Conservation (phyloP, 331 rosid species). For the Malus hybrid region DNA sequence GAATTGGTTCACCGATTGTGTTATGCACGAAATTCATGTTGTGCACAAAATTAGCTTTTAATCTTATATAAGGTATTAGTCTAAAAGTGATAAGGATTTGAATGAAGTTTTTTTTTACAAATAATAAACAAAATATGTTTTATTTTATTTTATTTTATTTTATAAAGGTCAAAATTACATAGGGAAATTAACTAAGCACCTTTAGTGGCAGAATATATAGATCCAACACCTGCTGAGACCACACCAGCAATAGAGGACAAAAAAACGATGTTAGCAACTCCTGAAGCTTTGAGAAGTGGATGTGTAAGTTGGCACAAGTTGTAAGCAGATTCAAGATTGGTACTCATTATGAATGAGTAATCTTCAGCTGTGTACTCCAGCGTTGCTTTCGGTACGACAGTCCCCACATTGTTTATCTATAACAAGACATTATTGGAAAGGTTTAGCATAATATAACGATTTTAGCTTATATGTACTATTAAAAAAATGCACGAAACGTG, state of each 20-base stretch:
- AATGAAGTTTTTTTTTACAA: no score
- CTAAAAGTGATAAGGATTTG: no score
- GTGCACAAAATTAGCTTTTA: no score
- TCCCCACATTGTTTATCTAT: conserved; percentile 47
- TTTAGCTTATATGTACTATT: no score
- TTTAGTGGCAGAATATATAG: conserved; percentile 35
- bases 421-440: not conserved
- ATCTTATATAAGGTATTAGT: no score
- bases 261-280: conserved; percentile 30
- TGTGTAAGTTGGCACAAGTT: conserved; percentile 38
- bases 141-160: no score
- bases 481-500: no score
- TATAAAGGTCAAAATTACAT: no score
- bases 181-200: not conserved
- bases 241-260: conserved; percentile 31
- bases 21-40: no score
- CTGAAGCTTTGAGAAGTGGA: conserved; percentile 45
- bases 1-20: no score
- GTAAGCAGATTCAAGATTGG: conserved; percentile 40
- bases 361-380: conserved; percentile 35
- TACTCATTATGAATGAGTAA: conserved; percentile 18
- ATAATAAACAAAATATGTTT: no score
- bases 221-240: not conserved
- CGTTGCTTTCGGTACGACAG: not conserved
- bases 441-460: no score